Conservation (phyloP, 169 alveolate genomes). For the Cryptosporidium canis region DNA sequence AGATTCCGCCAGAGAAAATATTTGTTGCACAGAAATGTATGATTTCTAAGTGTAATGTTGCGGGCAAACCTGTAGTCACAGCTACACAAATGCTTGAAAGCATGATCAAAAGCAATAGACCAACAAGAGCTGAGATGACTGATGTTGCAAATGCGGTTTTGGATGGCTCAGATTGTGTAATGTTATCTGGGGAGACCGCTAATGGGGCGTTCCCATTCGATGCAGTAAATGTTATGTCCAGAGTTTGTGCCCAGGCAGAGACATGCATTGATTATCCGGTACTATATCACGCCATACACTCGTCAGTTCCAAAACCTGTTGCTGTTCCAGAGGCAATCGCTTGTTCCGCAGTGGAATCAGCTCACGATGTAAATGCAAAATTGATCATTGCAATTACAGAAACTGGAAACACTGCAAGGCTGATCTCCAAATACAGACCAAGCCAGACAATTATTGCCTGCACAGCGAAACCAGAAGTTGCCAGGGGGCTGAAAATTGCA, state of each 20-base stretch:
- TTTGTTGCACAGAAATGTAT: conserved; percentile 96
- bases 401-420: conserved; percentile 96
- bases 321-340: conserved; percentile 89
- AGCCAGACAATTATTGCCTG: conserved; percentile 90
- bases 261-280: conserved; percentile 81
- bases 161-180: conserved; percentile 98
- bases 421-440: conserved; percentile 96
- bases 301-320: conserved; percentile 78
- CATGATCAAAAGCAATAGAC: conserved; percentile 95
- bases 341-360: conserved; percentile 89
- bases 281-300: conserved; percentile 77
- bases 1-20: conserved; percentile 96
- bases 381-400: conserved; percentile 94
- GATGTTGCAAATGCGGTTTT: conserved; percentile 99
- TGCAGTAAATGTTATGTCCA: conserved; percentile 85
- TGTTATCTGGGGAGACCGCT: conserved; percentile 92
- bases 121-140: conserved; percentile 99
- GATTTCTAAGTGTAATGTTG: conserved; percentile 93
- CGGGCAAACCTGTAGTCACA: conserved; percentile 96
- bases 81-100: conserved; percentile 99
- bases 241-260: conserved; percentile 87
- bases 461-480: conserved; percentile 82
- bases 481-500: conserved; percentile 89
- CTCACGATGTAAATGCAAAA: conserved; percentile 87
- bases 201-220: conserved; percentile 83